These are phyloP conservation scores for Cystobasidium ongulense DNA, from an alignment of 768 basidiomycete species.

Conservation along the genomic window DNA sequence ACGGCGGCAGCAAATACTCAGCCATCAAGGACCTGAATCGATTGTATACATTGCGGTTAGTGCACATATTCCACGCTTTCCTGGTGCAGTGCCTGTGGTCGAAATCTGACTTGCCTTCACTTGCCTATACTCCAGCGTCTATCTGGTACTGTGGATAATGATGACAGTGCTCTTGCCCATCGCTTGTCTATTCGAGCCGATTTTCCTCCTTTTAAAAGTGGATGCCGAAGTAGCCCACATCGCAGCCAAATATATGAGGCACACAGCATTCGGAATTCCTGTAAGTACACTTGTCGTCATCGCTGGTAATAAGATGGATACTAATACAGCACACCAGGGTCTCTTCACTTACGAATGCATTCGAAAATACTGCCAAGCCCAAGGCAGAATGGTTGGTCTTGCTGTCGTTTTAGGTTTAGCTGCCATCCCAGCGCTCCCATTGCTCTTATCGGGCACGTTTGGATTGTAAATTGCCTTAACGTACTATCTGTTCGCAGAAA, in stretches of 20 bases:
- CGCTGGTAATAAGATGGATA: not conserved
- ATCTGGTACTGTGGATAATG: not conserved
- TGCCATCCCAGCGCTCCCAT: not conserved
- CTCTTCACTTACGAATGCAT: not conserved
- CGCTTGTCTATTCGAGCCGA: not conserved
- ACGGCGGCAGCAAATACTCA: not conserved
- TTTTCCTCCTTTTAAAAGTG: slow-evolving; percentile 9
- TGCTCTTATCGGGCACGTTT: not conserved
- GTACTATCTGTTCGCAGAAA: not conserved
- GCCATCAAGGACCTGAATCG: slow-evolving; percentile 4
- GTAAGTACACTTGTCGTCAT: not conserved
- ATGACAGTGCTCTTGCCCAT: not conserved
- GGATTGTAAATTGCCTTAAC: not conserved
- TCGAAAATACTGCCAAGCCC: slow-evolving; percentile 9
- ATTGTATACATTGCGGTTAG: slow-evolving; percentile 1
- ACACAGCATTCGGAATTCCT: not conserved
- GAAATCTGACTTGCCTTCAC: not conserved
- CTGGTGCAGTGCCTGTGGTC: too few species aligned
- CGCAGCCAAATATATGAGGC: not conserved
- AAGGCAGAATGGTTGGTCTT: not conserved
- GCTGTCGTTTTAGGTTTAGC: not conserved
- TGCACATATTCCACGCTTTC: not conserved
- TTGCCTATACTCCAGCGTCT: not conserved
- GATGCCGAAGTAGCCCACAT: slow-evolving; percentile 8
- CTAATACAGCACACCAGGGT: not conserved